Conservation (phyloP, 2,329 filamentous ascomycete genomes). For the Aspergillus clavatus region DNA sequence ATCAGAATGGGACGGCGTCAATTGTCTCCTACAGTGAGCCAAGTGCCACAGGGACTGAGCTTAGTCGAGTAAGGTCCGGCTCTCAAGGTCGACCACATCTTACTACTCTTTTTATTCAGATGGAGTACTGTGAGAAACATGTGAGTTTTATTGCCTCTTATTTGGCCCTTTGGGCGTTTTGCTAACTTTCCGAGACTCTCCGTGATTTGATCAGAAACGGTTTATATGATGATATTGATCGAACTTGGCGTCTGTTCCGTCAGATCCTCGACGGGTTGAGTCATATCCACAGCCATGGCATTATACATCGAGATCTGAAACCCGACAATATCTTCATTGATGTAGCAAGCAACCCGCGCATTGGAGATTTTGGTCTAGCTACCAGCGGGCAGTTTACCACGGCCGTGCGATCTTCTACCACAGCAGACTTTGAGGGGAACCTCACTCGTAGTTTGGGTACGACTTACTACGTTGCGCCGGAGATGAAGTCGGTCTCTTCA, state of each 20-base stretch:
- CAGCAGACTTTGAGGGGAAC: conserved; percentile 34
- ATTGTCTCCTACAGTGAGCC: conserved; percentile 19
- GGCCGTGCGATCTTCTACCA: conserved; percentile 35
- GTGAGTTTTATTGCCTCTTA: conserved; percentile 44
- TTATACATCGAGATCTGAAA: conserved; percentile 94
- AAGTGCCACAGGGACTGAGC: conserved; percentile 29
- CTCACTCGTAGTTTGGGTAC: conserved; percentile 63
- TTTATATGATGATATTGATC: conserved; percentile 66
- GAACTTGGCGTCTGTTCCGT: conserved; percentile 85
- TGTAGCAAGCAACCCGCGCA: conserved; percentile 81
- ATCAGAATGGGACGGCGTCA: conserved; percentile 27
- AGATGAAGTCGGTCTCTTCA: conserved; percentile 70
- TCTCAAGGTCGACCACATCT: conserved; percentile 53
- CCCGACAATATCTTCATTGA: conserved; percentile 98
- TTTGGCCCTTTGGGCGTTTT: background rate
- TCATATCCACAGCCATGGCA: conserved; percentile 84
- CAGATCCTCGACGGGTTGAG: conserved; percentile 85
- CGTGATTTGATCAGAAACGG: conserved; percentile 78
- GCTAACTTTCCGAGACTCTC: conserved; percentile 56
- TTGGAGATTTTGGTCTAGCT: conserved; percentile 92
- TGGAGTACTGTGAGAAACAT: conserved; percentile 96
- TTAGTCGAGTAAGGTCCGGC: conserved; percentile 42
- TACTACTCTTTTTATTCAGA: conserved; percentile 90
- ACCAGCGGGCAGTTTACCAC: conserved; percentile 68
- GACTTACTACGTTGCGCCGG: conserved; percentile 86